phyloP scores from a whole-genome alignment of 1,284 basidiomycete genomes.

The Boletus calvinii region DNA sequence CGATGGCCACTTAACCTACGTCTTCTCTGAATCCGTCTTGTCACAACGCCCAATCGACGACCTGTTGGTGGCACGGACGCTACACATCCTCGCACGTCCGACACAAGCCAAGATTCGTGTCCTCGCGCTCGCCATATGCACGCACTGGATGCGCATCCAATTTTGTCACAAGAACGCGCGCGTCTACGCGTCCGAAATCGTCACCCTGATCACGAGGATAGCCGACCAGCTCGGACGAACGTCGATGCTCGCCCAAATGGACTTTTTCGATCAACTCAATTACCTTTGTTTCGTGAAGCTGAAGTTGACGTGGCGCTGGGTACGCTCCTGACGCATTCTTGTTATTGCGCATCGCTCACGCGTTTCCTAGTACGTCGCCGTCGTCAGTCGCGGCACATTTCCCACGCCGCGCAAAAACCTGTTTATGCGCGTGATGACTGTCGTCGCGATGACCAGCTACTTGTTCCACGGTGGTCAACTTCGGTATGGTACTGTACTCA shows the following conservation, averaged over 20 bases:
- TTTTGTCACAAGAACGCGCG: conserved; percentile 9
- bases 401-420: conserved; percentile 7
- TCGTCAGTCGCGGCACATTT: background rate
- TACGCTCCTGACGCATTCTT: background rate
- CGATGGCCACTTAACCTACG: conserved; percentile 10
- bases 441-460: conserved; percentile 16
- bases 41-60: conserved; percentile 9
- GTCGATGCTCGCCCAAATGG: conserved; percentile 2
- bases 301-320: conserved; percentile 20
- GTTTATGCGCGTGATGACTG: conserved; percentile 18
- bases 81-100: conserved; percentile 12
- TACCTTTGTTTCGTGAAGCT: conserved; percentile 18
- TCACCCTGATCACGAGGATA: conserved; percentile 13
- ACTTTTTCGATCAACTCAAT: conserved; percentile 15
- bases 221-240: conserved; percentile 5
- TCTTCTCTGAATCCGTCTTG: conserved; percentile 16
- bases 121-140: conserved; percentile 12
- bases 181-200: conserved; percentile 1
- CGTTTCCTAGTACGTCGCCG: conserved; percentile 12
- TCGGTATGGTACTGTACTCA: conserved; percentile 5
- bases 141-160: conserved; percentile 19
- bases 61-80: conserved; percentile 2
- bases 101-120: conserved; percentile 12
- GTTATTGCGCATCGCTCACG: conserved; percentile 3
- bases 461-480: conserved; percentile 19